Evolutionary conservation across 83 land plant species (phyloP), one percentile per base, ranked within the genome.

Genomic region (Thuja plicata): DNA sequence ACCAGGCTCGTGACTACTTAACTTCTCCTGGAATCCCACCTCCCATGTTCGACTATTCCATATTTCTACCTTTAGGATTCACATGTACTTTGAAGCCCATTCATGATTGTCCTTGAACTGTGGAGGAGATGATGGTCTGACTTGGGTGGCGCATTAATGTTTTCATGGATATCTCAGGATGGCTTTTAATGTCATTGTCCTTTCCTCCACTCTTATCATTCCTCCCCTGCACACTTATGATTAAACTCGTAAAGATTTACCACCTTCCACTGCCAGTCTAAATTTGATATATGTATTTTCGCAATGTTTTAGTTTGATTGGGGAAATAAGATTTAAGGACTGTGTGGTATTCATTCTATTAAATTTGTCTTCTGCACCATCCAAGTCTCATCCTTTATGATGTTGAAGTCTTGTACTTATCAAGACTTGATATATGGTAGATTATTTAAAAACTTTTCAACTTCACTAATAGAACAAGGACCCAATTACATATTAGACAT

Each of bases 41-140:
- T 9, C 85, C 52, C 15, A 82, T 81, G 54, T 43, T 30, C 85
- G 4, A 43, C 5, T 43, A n/a, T 83, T 83, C 35, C 57, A 83
- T 32, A 35, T 76, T n/a, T 48, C 85, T 35, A 30, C 57, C 85
- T 27, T 48, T 48, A 83, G 85, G 85, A 82, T 46, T 74, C 85
- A 82, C 85, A 46, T 82, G 84, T 81, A 43, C 50, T 40, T 81
- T 81, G 27, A 43, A 81, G 41, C 27, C 13, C 84, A 8, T 81
- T 81, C 84, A 81, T 81, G 43, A 81, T 81, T 54, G 83, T 41
- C 40, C 82, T 80, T 40, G 46, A 16, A 16, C 82, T 40, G 11
- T 17, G 21, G 46, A 46, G 55, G 38, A 24, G 35, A 83, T 15
- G 30, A n/a, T 45, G 15, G 85, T 46, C 52, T 83, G 55, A 83